phyloP scores from a whole-genome alignment of 768 basidiomycete species.

The Mycena rosella region DNA sequence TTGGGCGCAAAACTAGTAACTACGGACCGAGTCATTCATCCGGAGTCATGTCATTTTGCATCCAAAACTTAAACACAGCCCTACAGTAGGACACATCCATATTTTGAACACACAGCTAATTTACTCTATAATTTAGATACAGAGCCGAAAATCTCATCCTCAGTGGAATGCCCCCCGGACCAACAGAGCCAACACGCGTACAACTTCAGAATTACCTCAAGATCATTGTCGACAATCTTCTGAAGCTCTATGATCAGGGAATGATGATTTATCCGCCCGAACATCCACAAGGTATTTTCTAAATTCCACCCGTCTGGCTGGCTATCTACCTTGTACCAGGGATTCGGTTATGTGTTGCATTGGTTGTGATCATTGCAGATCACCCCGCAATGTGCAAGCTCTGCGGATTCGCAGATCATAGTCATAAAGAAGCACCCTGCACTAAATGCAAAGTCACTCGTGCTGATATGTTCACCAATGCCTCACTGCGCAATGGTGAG shows the following conservation, averaged over 20 bases:
- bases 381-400: background rate
- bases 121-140: constrained; percentile 8
- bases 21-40: constrained; percentile 41
- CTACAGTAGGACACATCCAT: constrained; percentile 9
- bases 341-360: background rate
- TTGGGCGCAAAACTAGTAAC: constrained; percentile 31
- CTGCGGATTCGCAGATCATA: background rate
- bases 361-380: background rate
- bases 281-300: constrained; percentile 39
- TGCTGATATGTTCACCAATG: background rate
- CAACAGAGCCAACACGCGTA: constrained; percentile 42
- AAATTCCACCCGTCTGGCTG: background rate
- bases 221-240: constrained; percentile 45
- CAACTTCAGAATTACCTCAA: constrained; percentile 44
- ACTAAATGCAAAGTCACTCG: background rate
- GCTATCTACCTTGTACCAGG: background rate
- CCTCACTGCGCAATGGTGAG: constrained; percentile 2
- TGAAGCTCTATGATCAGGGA: constrained; percentile 43
- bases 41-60: constrained; percentile 32
- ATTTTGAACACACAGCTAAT: background rate
- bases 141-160: constrained; percentile 36
- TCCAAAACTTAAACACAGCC: constrained; percentile 34
- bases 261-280: constrained; percentile 29
- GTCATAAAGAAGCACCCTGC: background rate
- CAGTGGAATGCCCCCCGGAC: constrained; percentile 39